phyloP scores from a whole-genome alignment of 2,329 filamentous ascomycete genomes.

The Thyridium curvatum region DNA sequence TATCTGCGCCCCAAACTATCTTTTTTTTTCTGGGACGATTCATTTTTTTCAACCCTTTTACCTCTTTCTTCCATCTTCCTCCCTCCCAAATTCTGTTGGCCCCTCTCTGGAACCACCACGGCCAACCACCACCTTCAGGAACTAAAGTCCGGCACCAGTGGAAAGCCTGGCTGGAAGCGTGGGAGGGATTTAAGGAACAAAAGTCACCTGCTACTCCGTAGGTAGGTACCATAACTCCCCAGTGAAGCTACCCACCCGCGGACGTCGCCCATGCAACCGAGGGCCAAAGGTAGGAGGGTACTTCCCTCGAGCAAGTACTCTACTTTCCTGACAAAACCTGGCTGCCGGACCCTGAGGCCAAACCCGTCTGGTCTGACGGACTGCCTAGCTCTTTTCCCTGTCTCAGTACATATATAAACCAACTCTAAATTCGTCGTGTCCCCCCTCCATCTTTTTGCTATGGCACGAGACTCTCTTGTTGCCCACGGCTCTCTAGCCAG shows the following conservation, averaged over 20 bases:
- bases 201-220: no score
- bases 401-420: slow-evolving; percentile 28
- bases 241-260: no score
- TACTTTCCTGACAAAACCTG: no score
- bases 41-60: background rate
- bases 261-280: no score
- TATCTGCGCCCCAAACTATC: background rate
- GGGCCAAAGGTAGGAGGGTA: no score
- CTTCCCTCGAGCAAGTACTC: no score
- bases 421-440: slow-evolving; percentile 26
- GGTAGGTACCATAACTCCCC: no score
- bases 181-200: no score
- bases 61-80: background rate
- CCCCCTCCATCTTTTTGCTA: slow-evolving; percentile 27
- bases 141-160: no score
- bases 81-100: background rate
- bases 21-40: slow-evolving; percentile 1
- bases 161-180: no score
- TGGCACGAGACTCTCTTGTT: slow-evolving; percentile 32
- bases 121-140: background rate
- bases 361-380: no score
- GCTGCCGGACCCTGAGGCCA: no score
- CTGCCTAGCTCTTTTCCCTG: slow-evolving; percentile 8
- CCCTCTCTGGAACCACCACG: background rate
- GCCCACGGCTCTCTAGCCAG: slow-evolving; percentile 29